A percentile compares a stretch with the other conserved stretches of the same genome.
These are phyloP conservation scores for Blechomonas ayalai DNA, from an alignment of 208 protist species.

Conservation along the genomic window DNA sequence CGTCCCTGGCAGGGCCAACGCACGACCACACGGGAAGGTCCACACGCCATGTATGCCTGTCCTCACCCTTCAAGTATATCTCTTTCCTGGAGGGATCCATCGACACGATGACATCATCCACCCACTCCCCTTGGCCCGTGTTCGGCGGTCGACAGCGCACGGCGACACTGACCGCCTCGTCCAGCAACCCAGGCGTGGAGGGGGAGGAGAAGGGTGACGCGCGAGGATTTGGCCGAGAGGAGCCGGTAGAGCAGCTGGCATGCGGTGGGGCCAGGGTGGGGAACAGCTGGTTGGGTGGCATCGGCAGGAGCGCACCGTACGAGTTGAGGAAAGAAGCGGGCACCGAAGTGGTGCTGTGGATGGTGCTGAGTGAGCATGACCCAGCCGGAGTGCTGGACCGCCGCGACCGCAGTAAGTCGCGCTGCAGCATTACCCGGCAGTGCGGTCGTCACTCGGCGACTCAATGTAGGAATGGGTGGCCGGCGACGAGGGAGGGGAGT, in stretches of 20 bases:
- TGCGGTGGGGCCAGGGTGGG: constrained; percentile 1
- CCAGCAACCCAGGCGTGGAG: too few relatives aligned
- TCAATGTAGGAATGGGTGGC: too few relatives aligned
- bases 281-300: too few relatives aligned
- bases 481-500: too few relatives aligned
- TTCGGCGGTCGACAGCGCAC: constrained; percentile 70
- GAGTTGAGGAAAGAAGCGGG: too few relatives aligned
- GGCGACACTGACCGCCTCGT: constrained; percentile 62
- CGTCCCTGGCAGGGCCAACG: constrained; percentile 28
- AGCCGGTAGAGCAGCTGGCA: background rate
- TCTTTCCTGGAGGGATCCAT: constrained; percentile 49
- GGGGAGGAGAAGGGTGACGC: too few relatives aligned
- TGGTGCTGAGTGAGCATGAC: constrained; percentile 9
- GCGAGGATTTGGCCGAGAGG: too few relatives aligned
- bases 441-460: too few relatives aligned
- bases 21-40: constrained; percentile 72
- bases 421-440: constrained; percentile 31
- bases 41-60: constrained; percentile 31
- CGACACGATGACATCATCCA: constrained; percentile 48
- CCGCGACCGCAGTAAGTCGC: constrained; percentile 17
- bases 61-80: constrained; percentile 22
- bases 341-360: constrained; percentile 18
- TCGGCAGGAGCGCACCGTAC: too few relatives aligned
- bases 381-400: constrained; percentile 6
- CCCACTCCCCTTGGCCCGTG: constrained; percentile 17